Conservation (phyloP, 1,139 yeast genomes). For the Candida sp. region DNA sequence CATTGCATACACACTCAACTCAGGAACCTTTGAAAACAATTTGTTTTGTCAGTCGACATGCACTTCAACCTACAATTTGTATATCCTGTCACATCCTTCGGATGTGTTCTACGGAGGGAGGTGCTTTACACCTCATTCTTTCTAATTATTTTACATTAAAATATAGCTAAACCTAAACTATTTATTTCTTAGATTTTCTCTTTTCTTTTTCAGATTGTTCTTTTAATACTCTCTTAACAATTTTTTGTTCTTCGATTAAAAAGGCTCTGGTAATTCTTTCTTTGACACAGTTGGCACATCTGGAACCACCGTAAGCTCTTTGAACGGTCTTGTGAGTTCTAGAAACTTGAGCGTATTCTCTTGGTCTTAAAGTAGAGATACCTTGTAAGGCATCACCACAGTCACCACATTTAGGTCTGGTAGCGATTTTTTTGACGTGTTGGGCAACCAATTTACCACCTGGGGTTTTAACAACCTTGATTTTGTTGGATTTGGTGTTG, state of each 20-base stretch:
- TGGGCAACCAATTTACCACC: conserved; percentile 98
- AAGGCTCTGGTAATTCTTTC: conserved; percentile 99
- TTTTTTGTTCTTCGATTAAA: conserved; percentile 99
- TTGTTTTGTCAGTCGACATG: no score
- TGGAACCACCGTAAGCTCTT: conserved; percentile 99
- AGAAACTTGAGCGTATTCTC: conserved; percentile 92
- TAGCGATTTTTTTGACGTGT: conserved; percentile 92
- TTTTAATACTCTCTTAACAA: conserved; percentile 98
- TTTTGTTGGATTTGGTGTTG: conserved; percentile 99
- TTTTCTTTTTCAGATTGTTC: conserved; percentile 86
- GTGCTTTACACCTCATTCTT: no score
- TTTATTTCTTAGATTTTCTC: conserved; percentile 48
- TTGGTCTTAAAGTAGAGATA: conserved; percentile 93
- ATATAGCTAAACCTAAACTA: not conserved
- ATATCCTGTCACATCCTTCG: no score
- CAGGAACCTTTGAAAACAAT: no score
- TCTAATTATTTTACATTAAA: not conserved
- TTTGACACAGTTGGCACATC: conserved; percentile 98
- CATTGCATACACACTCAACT: no score
- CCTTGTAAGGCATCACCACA: conserved; percentile 93
- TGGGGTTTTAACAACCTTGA: conserved; percentile 99
- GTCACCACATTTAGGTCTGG: conserved; percentile 99
- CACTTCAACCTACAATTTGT: no score
- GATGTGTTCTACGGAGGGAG: no score
- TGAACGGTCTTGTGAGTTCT: conserved; percentile 97